phyloP scores from a whole-genome alignment of 2,329 filamentous ascomycete species.

The Phoma sp. region DNA sequence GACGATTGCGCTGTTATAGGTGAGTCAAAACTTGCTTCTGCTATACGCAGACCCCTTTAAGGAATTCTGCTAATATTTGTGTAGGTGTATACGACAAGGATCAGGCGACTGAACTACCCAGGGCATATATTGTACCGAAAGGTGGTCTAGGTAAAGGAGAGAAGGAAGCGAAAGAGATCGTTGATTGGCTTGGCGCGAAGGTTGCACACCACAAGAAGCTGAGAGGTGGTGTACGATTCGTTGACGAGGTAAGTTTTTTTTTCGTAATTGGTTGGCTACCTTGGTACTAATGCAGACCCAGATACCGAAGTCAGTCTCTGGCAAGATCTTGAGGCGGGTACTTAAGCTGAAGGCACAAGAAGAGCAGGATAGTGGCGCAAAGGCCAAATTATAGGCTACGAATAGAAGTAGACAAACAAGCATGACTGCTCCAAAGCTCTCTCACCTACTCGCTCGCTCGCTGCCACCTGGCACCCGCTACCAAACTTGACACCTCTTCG shows the following conservation, averaged over 20 bases:
- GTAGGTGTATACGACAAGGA: slow-evolving; percentile 53
- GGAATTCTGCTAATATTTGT: neutral
- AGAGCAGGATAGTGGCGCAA: slow-evolving; percentile 47
- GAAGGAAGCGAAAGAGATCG: slow-evolving; percentile 49
- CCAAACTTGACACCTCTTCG: neutral
- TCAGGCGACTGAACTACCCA: slow-evolving; percentile 54
- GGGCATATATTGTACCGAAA: slow-evolving; percentile 48
- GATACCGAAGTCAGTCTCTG: slow-evolving; percentile 57
- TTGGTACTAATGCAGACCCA: slow-evolving; percentile 16
- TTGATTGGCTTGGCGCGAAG: slow-evolving; percentile 52
- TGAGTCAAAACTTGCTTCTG: neutral
- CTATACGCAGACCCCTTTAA: neutral
- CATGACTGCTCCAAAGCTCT: neutral
- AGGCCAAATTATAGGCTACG: slow-evolving; percentile 52
- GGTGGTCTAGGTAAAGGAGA: slow-evolving; percentile 41
- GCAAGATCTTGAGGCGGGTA: slow-evolving; percentile 57
- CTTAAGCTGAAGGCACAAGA: slow-evolving; percentile 54
- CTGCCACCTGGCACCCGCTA: neutral
- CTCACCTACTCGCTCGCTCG: neutral
- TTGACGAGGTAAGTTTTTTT: slow-evolving; percentile 42
- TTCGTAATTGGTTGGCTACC: neutral
- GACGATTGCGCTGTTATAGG: slow-evolving; percentile 57
- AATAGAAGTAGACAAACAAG: neutral
- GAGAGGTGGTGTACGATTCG: slow-evolving; percentile 55
- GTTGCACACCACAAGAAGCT: slow-evolving; percentile 58